Percentiles rank a stretch among this genome's conserved stretches.
phyloP scores from a whole-genome alignment of 768 basidiomycete genomes.

The Lentinula boryana region DNA sequence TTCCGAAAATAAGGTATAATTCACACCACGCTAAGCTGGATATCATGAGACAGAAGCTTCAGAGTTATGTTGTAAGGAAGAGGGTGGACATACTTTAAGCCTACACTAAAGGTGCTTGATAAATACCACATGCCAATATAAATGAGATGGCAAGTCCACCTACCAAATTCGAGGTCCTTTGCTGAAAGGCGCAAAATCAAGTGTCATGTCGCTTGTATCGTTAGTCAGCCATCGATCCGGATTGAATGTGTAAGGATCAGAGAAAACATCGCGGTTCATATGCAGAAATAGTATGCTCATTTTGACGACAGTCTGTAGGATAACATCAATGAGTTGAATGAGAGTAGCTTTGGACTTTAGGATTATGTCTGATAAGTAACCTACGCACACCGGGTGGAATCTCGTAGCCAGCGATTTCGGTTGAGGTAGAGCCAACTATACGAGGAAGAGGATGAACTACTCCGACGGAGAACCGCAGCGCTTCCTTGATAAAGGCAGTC shows the following conservation, averaged over 20 bases:
- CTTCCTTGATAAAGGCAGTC: conserved; percentile 44
- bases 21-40: conserved; percentile 17
- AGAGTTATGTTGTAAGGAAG: conserved; percentile 1
- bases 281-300: conserved; percentile 35
- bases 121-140: background rate
- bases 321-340: background rate
- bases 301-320: conserved; percentile 33
- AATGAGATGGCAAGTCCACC: conserved; percentile 9
- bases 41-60: background rate
- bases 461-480: conserved; percentile 36
- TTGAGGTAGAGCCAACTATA: conserved; percentile 27
- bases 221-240: conserved; percentile 38
- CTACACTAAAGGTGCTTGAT: background rate
- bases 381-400: conserved; percentile 34
- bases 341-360: background rate
- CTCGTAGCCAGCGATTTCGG: conserved; percentile 25
- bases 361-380: background rate
- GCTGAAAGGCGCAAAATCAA: conserved; percentile 35
- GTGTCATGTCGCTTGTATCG: conserved; percentile 29
- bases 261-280: conserved; percentile 31
- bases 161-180: conserved; percentile 39
- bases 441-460: conserved; percentile 31
- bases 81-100: background rate
- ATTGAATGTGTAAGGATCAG: conserved; percentile 29
- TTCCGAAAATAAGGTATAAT: conserved; percentile 13